Base-by-base conservation (phyloP, 2,329 filamentous ascomycete species). In the Pestalotiopsis sp. region DNA sequence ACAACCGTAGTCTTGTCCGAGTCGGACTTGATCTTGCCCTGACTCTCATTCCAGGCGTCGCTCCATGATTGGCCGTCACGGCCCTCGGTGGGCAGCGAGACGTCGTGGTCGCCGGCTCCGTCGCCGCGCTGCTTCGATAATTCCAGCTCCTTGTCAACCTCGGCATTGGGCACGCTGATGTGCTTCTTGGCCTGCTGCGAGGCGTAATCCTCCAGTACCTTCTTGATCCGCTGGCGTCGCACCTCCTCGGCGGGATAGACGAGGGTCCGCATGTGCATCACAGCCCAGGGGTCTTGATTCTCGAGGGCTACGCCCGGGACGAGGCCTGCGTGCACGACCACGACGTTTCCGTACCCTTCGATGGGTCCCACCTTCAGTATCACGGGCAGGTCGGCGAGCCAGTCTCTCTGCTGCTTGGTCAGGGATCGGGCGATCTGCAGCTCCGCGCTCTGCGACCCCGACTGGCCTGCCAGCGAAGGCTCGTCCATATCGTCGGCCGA, bases 221-320 rank as follows among this genome's bases (percentile, higher is more conserved):
- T 67, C 61, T 67, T 67, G n/a, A 67, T 36, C 61, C 69, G 61
- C 36, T 61, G 49, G 23, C 61, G 52, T 12, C 67, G 64, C 39
- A 68, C 23, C 31, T 66, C 56, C 57, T 70, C 69, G 31, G 85
- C 81, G 20, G 90, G 81, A 72, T 84, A 85, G 73, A 92, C 85
- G 67, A 97, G 87, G 6, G 90, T 93, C 68, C 94, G 90, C 93
- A 99, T 97, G 77, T 94, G 96, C 94, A 98, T 98, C 56, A 93
- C 92, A 65, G 92, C 91, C 79, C 89, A 90, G 0, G 94, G 92
- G 78, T 98, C 86, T 74, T 91, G 95, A 65, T 87, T 83, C 61
- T 91, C 84, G 14, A 97, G 84, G 0, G 87, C 79, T 0, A 97
- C 82, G 4, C 90, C 92, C 0, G 95, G 94, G 0, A 96, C 90